Base-by-base conservation (phyloP, 1,284 basidiomycete species). In the Veloboletus limbatus region DNA sequence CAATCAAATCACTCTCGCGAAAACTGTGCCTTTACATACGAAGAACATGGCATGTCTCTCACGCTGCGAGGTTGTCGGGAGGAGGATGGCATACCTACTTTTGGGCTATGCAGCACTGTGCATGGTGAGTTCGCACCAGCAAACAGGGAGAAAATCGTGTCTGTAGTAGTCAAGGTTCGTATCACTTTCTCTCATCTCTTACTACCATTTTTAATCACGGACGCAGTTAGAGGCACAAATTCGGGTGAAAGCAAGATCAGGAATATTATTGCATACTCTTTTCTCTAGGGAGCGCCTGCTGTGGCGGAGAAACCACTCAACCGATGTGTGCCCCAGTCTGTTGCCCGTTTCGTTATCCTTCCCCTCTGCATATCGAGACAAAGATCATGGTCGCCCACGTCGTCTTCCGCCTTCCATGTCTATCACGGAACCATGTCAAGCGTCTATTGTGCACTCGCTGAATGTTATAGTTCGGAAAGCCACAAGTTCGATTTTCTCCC, bases 371-470 rank as follows among this genome's bases (percentile, higher is more conserved):
- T 84, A 75, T 56, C 54, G 57, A 27, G 69, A 77, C 38, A 60
- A 57, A 7, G 25, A 22, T 2, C 48, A 52, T 32, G 57, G 41
- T 35, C 65, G 48, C 14, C 7, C 34, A 10, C 52, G 37, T 30
- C 64, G 71, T 10, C 63, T 82, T 4, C 83, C 82, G 0, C 82
- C 83, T 5, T 72, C 79, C 2, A 80, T 73, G 58, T 54, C 67
- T 10, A 56, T 67, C 21, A 52, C 60, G 10, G 61, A 62, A 39
- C 63, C 68, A 6, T 54, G 47, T 34, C 61, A 50, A 62, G 68
- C 31, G 47, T 67, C 20, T 62, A 73, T 34, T 66, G 69, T 59
- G 8, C 79, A 85, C 55, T 65, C 64, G 2, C 55, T 85, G 2
- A 69, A 63, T 4, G 56, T 85, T 26, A 54, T 65, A 13, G 65